Conservation (phyloP, 306 rosid species). For the Cajanus cajan region DNA sequence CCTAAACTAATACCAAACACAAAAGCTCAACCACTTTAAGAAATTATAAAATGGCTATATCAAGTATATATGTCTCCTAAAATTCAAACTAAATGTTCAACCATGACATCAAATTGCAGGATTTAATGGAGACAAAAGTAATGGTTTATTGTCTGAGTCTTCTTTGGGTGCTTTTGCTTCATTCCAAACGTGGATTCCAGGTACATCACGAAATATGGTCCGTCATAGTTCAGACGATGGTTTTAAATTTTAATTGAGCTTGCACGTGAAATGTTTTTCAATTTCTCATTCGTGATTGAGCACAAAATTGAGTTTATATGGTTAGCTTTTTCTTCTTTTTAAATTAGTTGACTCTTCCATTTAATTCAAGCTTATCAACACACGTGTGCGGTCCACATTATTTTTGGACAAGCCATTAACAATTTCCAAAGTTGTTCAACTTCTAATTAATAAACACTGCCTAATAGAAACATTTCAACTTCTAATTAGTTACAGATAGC, state of each 20-base stretch:
- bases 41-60: constrained; percentile 7
- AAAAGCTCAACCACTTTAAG: constrained; percentile 13
- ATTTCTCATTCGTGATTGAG: background rate
- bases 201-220: background rate
- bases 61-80: constrained; percentile 32
- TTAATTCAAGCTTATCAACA: constrained; percentile 9
- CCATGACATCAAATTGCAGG: constrained; percentile 4
- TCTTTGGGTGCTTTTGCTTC: constrained; percentile 28
- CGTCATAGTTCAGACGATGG: background rate
- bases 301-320: background rate
- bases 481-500: background rate
- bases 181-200: constrained; percentile 11
- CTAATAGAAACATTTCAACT: background rate
- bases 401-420: background rate
- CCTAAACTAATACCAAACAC: constrained; percentile 23
- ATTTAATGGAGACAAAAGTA: constrained; percentile 20
- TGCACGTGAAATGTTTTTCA: constrained; percentile 28
- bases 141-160: constrained; percentile 1
- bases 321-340: constrained; percentile 12
- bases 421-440: constrained; percentile 15
- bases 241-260: background rate
- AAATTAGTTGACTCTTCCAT: constrained; percentile 25
- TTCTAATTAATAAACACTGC: background rate
- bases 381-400: background rate
- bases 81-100: constrained; percentile 29